Evolutionary conservation across 768 basidiomycete species (phyloP).

Genomic region (Rhodotorula toruloides): DNA sequence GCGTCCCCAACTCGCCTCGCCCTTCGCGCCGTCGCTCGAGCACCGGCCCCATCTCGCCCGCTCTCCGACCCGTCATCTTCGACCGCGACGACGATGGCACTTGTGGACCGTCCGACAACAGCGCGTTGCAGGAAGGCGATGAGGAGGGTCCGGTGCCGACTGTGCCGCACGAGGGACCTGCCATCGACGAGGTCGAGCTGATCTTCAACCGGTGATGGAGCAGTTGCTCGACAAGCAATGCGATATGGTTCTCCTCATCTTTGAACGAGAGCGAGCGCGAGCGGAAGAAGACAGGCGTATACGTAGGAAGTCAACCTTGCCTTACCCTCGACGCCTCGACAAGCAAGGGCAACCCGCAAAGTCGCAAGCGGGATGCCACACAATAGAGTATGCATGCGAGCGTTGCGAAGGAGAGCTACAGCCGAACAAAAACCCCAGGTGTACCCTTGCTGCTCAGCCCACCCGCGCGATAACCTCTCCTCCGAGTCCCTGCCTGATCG

Average conservation of each 20-base stretch:
- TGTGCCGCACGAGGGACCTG: conserved; percentile 30
- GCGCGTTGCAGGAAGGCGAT: conserved; percentile 2
- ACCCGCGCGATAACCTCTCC: conserved; percentile 62
- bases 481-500: conserved; percentile 64
- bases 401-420: too few relatives aligned
- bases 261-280: too few relatives aligned
- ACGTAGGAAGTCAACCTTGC: too few relatives aligned
- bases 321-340: too few relatives aligned
- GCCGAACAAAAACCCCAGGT: too few relatives aligned
- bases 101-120: not conserved
- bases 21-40: conserved; percentile 34
- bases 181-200: conserved; percentile 40
- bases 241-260: too few relatives aligned
- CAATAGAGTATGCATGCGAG: too few relatives aligned
- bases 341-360: too few relatives aligned
- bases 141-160: conserved; percentile 33
- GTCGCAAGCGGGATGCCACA: too few relatives aligned
- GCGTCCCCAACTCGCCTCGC: conserved; percentile 32
- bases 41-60: conserved; percentile 41
- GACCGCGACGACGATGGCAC: conserved; percentile 36
- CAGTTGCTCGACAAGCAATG: too few relatives aligned
- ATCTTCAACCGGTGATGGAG: conserved; percentile 25
- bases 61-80: conserved; percentile 40
- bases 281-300: too few relatives aligned
- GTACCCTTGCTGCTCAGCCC: conserved; percentile 7